phyloP scores from a whole-genome alignment of 2,329 filamentous ascomycete species.

The Colletotrichum siamense region DNA sequence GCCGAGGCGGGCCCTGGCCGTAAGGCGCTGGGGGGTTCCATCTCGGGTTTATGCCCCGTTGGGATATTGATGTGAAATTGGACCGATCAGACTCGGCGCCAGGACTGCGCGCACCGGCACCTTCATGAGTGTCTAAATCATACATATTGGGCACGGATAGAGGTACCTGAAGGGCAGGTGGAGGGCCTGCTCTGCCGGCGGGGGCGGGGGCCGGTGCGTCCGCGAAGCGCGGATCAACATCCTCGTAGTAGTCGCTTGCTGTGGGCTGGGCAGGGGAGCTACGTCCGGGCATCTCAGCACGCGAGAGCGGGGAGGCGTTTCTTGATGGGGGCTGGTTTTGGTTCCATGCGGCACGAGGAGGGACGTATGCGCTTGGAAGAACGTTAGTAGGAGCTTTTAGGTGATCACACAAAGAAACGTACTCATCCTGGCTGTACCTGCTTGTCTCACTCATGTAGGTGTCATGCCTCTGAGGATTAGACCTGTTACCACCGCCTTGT shows the following conservation, averaged over 20 bases:
- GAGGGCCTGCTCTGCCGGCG: conserved; percentile 24
- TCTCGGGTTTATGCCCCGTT: conserved; percentile 85
- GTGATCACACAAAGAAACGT: conserved; percentile 42
- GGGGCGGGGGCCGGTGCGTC: conserved; percentile 3
- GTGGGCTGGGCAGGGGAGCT: conserved; percentile 38
- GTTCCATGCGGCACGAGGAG: conserved; percentile 63
- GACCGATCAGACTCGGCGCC: conserved; percentile 75
- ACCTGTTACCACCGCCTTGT: conserved; percentile 47
- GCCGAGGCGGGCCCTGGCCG: conserved; percentile 47
- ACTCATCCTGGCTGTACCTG: conserved; percentile 77
- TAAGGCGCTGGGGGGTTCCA: conserved; percentile 70
- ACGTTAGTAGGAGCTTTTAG: conserved; percentile 29
- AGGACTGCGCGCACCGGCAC: conserved; percentile 68
- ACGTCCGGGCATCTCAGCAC: conserved; percentile 40
- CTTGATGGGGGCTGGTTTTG: conserved; percentile 47
- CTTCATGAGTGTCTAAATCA: conserved; percentile 64
- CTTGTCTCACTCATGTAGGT: conserved; percentile 70
- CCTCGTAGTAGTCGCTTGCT: conserved; percentile 79
- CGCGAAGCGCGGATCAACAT: conserved; percentile 88
- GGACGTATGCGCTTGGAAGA: conserved; percentile 57
- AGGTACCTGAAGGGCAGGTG: conserved; percentile 19
- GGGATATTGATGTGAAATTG: conserved; percentile 89
- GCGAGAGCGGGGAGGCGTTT: conserved; percentile 48
- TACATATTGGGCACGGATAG: conserved; percentile 50
- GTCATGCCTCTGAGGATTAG: conserved; percentile 45